Conservation (phyloP, 345 rosid genomes). For the Populus euphratica region DNA sequence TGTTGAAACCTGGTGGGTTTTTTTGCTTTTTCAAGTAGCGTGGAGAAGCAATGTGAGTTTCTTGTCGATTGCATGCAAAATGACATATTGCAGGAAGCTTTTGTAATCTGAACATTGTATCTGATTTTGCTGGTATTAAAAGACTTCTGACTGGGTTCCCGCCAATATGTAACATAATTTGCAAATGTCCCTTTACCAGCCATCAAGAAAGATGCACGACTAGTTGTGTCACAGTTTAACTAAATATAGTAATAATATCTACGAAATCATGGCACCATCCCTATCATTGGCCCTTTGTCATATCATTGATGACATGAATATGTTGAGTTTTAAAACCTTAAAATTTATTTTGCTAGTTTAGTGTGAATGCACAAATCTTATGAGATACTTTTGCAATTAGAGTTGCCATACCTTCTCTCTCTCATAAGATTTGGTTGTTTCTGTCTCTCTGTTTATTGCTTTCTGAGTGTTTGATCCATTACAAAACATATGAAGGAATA, state of each 20-base stretch:
- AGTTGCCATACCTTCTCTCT: neutral
- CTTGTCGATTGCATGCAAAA: conserved; percentile 51
- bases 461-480: neutral
- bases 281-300: neutral
- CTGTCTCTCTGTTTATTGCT: neutral
- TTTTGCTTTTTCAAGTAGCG: conserved; percentile 83
- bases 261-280: neutral
- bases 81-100: conserved; percentile 35
- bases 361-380: neutral
- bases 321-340: neutral
- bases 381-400: neutral
- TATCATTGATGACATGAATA: neutral
- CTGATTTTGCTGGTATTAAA: conserved; percentile 67
- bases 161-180: conserved; percentile 16
- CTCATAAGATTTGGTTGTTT: neutral
- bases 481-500: too few species aligned
- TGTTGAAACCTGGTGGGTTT: conserved; percentile 75
- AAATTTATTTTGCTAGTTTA: neutral
- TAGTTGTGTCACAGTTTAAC: neutral
- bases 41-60: conserved; percentile 69
- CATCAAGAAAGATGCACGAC: neutral
- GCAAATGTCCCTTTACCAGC: neutral
- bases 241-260: neutral
- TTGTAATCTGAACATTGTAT: conserved; percentile 42
- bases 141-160: conserved; percentile 68